phyloP scores from a whole-genome alignment of 139 green algal genomes.

The Chlamydomonas schloesseri region DNA sequence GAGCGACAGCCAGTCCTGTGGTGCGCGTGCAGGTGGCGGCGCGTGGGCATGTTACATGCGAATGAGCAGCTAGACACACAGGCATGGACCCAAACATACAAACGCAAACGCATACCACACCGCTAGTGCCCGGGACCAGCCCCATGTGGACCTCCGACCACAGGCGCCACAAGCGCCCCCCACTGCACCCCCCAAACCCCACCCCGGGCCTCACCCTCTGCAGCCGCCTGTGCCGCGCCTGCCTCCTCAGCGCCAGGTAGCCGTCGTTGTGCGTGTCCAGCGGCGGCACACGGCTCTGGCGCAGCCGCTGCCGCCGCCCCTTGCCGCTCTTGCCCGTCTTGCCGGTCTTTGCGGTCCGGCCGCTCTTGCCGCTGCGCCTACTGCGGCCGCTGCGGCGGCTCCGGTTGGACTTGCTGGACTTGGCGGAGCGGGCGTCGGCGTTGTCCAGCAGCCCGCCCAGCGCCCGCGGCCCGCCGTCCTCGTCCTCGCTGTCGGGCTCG shows the following conservation, averaged over 20 bases:
- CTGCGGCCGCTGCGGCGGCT: neutral
- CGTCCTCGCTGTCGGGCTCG: constrained; percentile 59
- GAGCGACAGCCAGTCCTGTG: constrained; percentile 41
- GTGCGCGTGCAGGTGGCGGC: too few species aligned
- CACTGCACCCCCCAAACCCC: too few species aligned
- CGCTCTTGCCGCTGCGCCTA: neutral
- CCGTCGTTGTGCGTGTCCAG: constrained; percentile 57
- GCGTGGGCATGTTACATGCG: too few species aligned
- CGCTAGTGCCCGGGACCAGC: too few species aligned
- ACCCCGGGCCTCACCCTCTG: neutral
- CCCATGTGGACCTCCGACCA: too few species aligned
- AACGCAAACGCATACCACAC: too few species aligned
- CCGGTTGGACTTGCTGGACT: neutral
- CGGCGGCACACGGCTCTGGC: neutral
- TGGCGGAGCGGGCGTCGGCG: neutral
- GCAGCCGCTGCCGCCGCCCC: neutral
- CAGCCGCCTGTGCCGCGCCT: neutral
- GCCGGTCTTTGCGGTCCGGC: constrained; percentile 39
- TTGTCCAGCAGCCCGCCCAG: constrained; percentile 37
- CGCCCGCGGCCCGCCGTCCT: constrained; percentile 43
- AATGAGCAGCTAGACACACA: too few species aligned
- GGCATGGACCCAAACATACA: too few species aligned
- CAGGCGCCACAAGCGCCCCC: too few species aligned
- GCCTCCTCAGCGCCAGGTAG: constrained; percentile 17
- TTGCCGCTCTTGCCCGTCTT: neutral